Evolutionary conservation across 1,284 basidiomycete species (phyloP), one percentile per base, ranked within the genome.

Genomic region (Boletus semigastroideus): DNA sequence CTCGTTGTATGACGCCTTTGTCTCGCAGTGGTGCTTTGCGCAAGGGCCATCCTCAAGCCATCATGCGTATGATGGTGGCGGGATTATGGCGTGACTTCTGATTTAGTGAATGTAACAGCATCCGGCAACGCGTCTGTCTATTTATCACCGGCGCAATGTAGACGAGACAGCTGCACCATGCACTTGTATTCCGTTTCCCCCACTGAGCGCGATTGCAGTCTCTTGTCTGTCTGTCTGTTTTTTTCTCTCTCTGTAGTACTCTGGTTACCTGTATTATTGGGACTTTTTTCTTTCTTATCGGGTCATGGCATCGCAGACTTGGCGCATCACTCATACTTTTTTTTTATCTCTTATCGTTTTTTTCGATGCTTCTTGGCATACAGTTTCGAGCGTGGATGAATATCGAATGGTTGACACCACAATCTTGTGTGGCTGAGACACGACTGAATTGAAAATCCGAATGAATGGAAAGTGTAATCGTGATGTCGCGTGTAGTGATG

Each of bases 11-110:
- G 77, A 85, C 50, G 80, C 83, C 33, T 78, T 87, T 54, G 77
- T 87, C 48, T 63, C 73, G 51, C 79, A 85, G 64, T 87, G 86
- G 86, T 87, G 86, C 65, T 87, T 87, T 64, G 83, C 83, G 20
- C 76, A 79, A 57, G 74, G 65, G 9, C 49, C 67, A 5, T 43
- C 67, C 0, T 39, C 48, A 19, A 39, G n/a, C 8, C 47, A 56
- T 30, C 37, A 42, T 39, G 19, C n/a, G 4, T 56, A 55, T 46
- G 46, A 48, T n/a, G 52, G 51, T 6, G 48, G 46, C 3, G 59
- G 51, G 9, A 57, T 67, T 38, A 43, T 66, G 51, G 52, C 53
- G 6, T 68, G 27, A 65, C n/a, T 30, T 6, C 13, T 6, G 7
- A 34, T n/a, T 16, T 25, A 31, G 7, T 19, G 11, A n/a, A 16